Conservation (phyloP, 805 yeast genomes). For the Pichia insulana region DNA sequence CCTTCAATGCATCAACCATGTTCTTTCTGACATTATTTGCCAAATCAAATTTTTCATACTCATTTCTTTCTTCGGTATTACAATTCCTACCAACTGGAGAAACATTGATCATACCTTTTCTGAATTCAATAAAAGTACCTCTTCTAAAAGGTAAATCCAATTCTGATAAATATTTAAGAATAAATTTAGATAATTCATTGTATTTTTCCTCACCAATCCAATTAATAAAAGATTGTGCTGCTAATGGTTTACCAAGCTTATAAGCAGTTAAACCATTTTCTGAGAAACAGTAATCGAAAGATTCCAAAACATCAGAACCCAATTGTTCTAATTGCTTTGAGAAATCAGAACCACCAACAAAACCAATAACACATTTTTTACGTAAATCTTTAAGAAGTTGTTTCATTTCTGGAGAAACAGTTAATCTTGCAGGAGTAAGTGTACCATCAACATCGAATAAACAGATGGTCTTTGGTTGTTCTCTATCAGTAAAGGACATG, state of each 20-base stretch:
- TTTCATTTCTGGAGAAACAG: constrained; percentile 68
- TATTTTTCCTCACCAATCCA: constrained; percentile 96
- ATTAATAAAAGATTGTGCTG: constrained; percentile 86
- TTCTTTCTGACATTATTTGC: constrained; percentile 72
- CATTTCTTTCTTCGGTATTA: constrained; percentile 86
- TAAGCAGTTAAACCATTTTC: constrained; percentile 98
- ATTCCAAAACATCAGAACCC: constrained; percentile 66
- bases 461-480: constrained; percentile 79
- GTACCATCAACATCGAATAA: constrained; percentile 98
- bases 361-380: constrained; percentile 90
- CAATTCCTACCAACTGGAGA: constrained; percentile 99
- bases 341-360: constrained; percentile 96
- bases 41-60: constrained; percentile 79
- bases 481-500: constrained; percentile 53
- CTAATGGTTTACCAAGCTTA: constrained; percentile 79
- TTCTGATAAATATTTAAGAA: constrained; percentile 74
- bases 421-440: constrained; percentile 86
- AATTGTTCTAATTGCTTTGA: constrained; percentile 93
- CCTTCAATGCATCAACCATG: constrained; percentile 77
- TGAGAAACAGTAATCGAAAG: constrained; percentile 92
- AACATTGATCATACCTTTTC: constrained; percentile 98
- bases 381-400: constrained; percentile 64
- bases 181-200: constrained; percentile 79
- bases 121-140: constrained; percentile 97
- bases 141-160: constrained; percentile 93